Conservation (phyloP, 2,329 filamentous ascomycete genomes). For the Penicillium capsulatum region DNA sequence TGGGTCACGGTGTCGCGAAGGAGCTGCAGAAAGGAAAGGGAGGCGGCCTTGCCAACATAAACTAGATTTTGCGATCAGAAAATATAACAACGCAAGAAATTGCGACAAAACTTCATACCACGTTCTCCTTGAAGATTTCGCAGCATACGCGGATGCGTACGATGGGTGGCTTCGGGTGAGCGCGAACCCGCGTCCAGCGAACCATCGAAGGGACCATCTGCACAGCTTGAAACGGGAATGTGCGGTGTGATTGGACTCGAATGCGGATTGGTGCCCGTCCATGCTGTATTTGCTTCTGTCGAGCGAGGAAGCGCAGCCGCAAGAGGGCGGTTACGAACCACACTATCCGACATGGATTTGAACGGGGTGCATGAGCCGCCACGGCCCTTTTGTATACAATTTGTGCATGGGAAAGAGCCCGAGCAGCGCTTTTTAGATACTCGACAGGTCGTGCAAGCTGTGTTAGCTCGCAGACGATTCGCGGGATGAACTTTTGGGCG, state of each 20-base stretch:
- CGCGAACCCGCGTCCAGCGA: conserved; percentile 15
- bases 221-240: background rate
- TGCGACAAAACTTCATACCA: conserved; percentile 34
- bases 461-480: conserved; percentile 48
- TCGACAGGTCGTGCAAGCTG: conserved; percentile 49
- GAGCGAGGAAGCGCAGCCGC: conserved; percentile 2
- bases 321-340: conserved; percentile 10
- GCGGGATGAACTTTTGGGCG: conserved; percentile 50
- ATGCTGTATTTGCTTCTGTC: background rate
- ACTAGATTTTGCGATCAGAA: too few species aligned
- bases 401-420: conserved; percentile 47
- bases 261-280: background rate
- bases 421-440: conserved; percentile 52
- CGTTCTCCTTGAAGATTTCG: conserved; percentile 52
- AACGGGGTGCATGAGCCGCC: conserved; percentile 36
- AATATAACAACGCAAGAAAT: conserved; percentile 46
- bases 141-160: conserved; percentile 43
- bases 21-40: conserved; percentile 55
- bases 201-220: conserved; percentile 3
- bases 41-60: conserved; percentile 32
- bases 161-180: conserved; percentile 30
- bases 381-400: conserved; percentile 46
- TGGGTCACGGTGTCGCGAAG: conserved; percentile 47
- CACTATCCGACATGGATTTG: conserved; percentile 26
- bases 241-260: conserved; percentile 6